Percentiles rank a stretch among this genome's conserved stretches.
phyloP scores from a whole-genome alignment of 768 basidiomycete species.

The Calocybe cyanea region DNA sequence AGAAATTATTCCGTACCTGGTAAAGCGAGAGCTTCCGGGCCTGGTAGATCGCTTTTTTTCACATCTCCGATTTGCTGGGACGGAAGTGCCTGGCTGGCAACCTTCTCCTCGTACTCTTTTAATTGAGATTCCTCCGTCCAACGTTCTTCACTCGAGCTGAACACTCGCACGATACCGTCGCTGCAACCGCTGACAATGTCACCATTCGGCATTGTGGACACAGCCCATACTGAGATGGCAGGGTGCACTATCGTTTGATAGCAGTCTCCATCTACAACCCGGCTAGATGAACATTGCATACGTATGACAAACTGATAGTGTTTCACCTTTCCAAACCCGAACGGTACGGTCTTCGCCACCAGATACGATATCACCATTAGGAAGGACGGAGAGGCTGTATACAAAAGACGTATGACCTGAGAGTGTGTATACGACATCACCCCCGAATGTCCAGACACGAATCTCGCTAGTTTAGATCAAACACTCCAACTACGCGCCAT shows the following conservation, averaged over 20 bases:
- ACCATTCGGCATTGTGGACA: constrained; percentile 81
- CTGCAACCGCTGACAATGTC: constrained; percentile 93
- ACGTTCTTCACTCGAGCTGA: constrained; percentile 69
- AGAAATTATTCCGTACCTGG: constrained; percentile 52
- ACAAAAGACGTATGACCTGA: constrained; percentile 97
- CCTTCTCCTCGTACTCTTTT: constrained; percentile 67
- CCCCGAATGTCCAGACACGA: constrained; percentile 85
- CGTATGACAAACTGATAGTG: not conserved
- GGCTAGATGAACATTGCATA: not conserved
- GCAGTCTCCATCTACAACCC: constrained; percentile 74
- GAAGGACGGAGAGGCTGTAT: constrained; percentile 81
- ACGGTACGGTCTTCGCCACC: constrained; percentile 93
- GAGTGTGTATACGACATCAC: constrained; percentile 72
- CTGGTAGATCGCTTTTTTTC: constrained; percentile 87
- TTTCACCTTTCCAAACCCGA: constrained; percentile 83
- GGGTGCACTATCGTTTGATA: constrained; percentile 88
- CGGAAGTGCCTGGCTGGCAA: constrained; percentile 77
- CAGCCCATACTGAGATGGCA: constrained; percentile 96
- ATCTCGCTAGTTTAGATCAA: constrained; percentile 59
- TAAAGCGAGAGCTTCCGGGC: constrained; percentile 68
- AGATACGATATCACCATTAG: constrained; percentile 81
- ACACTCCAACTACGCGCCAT: not conserved
- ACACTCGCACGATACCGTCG: constrained; percentile 84
- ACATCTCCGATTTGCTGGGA: constrained; percentile 89
- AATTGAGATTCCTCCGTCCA: constrained; percentile 65